Percentiles rank a stretch among this genome's conserved stretches.
Conservation (phyloP, 2,329 filamentous ascomycete species). For the Dactylellina cionopaga region DNA sequence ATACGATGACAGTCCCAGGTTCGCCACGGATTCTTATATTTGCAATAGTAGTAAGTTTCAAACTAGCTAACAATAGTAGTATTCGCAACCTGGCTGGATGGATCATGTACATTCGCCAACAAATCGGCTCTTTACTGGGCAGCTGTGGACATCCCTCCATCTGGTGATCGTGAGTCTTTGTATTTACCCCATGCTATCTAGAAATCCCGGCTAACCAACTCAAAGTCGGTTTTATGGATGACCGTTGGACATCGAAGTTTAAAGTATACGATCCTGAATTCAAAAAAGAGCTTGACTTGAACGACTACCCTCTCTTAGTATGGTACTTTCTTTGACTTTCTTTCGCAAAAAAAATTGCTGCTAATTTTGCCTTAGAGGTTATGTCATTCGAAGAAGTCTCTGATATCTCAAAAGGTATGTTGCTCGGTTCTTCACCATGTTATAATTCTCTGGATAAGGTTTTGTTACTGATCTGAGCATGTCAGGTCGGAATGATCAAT, state of each 20-base stretch:
- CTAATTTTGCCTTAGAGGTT: constrained; percentile 21
- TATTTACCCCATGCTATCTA: constrained; percentile 73
- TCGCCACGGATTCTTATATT: neutral
- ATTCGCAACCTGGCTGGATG: constrained; percentile 82
- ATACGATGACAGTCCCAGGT: constrained; percentile 75
- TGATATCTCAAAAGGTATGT: constrained; percentile 33
- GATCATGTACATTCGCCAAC: constrained; percentile 78
- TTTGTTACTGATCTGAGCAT: no score
- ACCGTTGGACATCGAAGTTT: constrained; percentile 41
- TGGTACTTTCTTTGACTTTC: neutral
- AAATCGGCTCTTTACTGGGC: constrained; percentile 64
- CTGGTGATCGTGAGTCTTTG: constrained; percentile 64
- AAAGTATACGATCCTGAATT: constrained; percentile 41
- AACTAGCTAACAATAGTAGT: constrained; percentile 60
- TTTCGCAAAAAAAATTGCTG: neutral
- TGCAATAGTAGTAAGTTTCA: neutral
- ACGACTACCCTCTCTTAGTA: constrained; percentile 45
- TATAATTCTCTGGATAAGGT: no score
- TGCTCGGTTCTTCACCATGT: no score
- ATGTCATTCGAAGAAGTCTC: constrained; percentile 33
- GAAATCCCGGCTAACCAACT: constrained; percentile 69
- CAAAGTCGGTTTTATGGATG: constrained; percentile 61
- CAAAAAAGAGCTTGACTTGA: constrained; percentile 21
- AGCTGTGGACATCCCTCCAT: constrained; percentile 37
- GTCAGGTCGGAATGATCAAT: constrained; percentile 71